These are phyloP conservation scores for Setaria viridis DNA, from an alignment of 202 grass and related monocot species.

Conservation along the genomic window DNA sequence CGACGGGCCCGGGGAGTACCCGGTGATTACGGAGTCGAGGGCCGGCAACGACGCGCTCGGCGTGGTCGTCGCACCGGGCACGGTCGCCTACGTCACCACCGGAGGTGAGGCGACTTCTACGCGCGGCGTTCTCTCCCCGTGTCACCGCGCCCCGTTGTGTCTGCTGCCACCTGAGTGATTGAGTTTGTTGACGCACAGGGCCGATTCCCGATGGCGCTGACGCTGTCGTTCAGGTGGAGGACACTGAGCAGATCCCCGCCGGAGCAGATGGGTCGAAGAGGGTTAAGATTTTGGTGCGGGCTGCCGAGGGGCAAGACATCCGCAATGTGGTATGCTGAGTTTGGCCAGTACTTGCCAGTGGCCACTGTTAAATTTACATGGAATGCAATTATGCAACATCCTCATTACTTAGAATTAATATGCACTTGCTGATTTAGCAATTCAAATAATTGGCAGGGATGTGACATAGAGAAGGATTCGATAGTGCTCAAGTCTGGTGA, in stretches of 20 bases:
- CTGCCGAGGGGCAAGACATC: constrained; percentile 61
- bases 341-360: neutral
- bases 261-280: constrained; percentile 55
- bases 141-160: neutral
- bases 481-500: constrained; percentile 72
- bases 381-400: neutral
- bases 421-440: neutral
- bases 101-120: constrained; percentile 56
- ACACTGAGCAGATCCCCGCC: constrained; percentile 59
- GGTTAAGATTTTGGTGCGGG: constrained; percentile 67
- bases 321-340: constrained; percentile 62
- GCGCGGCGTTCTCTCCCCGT: neutral
- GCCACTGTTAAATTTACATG: neutral
- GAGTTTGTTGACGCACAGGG: constrained; percentile 44
- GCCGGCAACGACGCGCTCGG: constrained; percentile 71
- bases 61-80: constrained; percentile 53
- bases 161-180: neutral
- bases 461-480: constrained; percentile 88
- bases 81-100: constrained; percentile 86
- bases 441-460: constrained; percentile 60
- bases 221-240: constrained; percentile 91
- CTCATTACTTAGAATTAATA: neutral
- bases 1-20: constrained; percentile 85
- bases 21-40: constrained; percentile 84
- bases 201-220: constrained; percentile 89